Base-by-base conservation (phyloP, 1,139 yeast species). In the Pichia inconspicua region DNA sequence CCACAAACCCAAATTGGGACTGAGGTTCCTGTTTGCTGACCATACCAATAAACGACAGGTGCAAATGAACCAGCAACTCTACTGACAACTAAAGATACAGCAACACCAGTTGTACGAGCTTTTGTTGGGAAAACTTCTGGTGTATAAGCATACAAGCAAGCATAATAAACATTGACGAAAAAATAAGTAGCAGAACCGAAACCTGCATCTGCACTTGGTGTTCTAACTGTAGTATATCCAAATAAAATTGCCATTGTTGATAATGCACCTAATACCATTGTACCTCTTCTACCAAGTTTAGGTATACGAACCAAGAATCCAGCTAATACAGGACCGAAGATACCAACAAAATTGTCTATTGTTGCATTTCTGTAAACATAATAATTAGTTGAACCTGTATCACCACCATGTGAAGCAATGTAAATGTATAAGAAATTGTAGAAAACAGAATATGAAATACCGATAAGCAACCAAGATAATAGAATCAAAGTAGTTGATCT, bases 1-100 rank as follows among this genome's bases (percentile, higher is more conserved):
- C 82, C 83, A 63, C 78, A 72, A 15, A 77, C 76, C 72, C 77
- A 78, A 47, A 78, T 74, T 3, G 82, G 82, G 35, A 71, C 73
- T 10, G 72, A 51, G 5, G 78, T 66, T 11, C 65, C 62, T 11
- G 75, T 66, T 43, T 66, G 56, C 44, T 71, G 67, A 44, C 74
- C 70, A 57, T 60, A 78, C 51, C 54, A 58, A 43, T 76, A 77
- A 48, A 77, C 71, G 39, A 77, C 69, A 0, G 83, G 82, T 6
- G 75, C 77, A 53, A 77, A 64, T 38, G 72, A 70, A 14, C 80
- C 75, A 30, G 74, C 67, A 14, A 71, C 61, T 57, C 83, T 69
- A 45, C 72, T 71, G 36, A 68, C 65, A 3, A 75, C 70, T 44
- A 76, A 65, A n/a, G 78, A 70, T 37, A 78, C 56, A 14, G 79